These are phyloP conservation scores for Austroboletus eburneus DNA, from an alignment of 768 basidiomycete genomes.

Conservation along the genomic window DNA sequence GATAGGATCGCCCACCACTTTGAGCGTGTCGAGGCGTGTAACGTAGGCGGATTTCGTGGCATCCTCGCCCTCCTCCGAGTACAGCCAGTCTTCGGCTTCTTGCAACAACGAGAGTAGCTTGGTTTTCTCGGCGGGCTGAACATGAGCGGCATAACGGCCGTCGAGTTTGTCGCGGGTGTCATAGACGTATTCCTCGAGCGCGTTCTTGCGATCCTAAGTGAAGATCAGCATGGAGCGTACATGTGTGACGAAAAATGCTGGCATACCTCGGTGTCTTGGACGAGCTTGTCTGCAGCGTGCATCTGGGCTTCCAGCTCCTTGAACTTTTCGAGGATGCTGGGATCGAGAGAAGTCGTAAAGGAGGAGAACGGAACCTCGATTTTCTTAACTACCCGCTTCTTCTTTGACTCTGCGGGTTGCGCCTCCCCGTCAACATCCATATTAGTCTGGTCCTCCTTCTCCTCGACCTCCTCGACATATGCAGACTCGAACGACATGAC, in stretches of 20 bases:
- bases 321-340: conserved; percentile 54
- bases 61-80: conserved; percentile 94
- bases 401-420: conserved; percentile 39
- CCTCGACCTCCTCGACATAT: conserved; percentile 80
- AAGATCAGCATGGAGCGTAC: neutral
- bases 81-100: conserved; percentile 94
- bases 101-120: conserved; percentile 65
- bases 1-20: conserved; percentile 84
- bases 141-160: conserved; percentile 75
- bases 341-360: conserved; percentile 61
- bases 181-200: conserved; percentile 98
- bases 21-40: conserved; percentile 73
- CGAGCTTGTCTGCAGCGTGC: conserved; percentile 90
- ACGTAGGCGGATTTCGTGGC: conserved; percentile 95
- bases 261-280: conserved; percentile 92
- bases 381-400: conserved; percentile 89
- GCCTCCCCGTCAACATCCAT: conserved; percentile 66
- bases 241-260: neutral
- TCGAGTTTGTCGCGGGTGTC: conserved; percentile 93
- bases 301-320: conserved; percentile 86
- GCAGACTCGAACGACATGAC: conserved; percentile 82
- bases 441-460: conserved; percentile 61
- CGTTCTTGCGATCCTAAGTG: conserved; percentile 90
- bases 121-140: conserved; percentile 71
- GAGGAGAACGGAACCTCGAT: conserved; percentile 73